Evolutionary conservation across 257 asterid species (phyloP).

Genomic region (Forsythia viridissima): DNA sequence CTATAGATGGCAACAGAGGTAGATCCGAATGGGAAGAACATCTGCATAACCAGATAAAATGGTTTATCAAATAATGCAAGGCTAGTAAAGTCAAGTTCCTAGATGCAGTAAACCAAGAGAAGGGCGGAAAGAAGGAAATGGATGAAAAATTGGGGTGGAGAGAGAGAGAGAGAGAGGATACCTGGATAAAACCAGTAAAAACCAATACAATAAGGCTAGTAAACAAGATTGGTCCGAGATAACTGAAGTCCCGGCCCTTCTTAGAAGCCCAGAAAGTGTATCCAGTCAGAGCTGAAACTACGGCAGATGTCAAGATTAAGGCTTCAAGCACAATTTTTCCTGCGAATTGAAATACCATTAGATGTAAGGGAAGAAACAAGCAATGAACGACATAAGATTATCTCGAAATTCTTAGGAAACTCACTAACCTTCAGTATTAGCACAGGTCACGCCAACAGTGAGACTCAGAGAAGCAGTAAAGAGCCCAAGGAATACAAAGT

Average conservation of each 20-base stretch:
- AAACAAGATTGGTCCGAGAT: conserved; percentile 89
- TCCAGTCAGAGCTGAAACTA: conserved; percentile 79
- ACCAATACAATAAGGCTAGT: conserved; percentile 79
- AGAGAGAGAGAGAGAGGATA: conserved; percentile 15
- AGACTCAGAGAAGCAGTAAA: conserved; percentile 82
- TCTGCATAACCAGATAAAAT: conserved; percentile 43
- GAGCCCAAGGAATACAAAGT: conserved; percentile 89
- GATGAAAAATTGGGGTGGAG: background rate
- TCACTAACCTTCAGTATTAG: conserved; percentile 84
- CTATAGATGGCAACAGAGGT: conserved; percentile 67
- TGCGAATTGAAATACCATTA: conserved; percentile 28
- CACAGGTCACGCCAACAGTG: conserved; percentile 90
- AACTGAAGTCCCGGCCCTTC: conserved; percentile 97
- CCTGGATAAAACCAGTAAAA: conserved; percentile 91
- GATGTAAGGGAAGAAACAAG: conserved; percentile 15
- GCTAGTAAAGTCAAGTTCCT: too few relatives aligned
- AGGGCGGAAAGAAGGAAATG: too few relatives aligned
- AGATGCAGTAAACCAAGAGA: background rate
- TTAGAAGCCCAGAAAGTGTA: conserved; percentile 99
- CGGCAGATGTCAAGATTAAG: conserved; percentile 88
- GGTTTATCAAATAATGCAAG: background rate
- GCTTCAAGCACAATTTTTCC: conserved; percentile 94
- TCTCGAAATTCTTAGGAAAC: conserved; percentile 10
- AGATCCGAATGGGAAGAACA: conserved; percentile 87
- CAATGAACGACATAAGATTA: background rate